phyloP scores from a whole-genome alignment of 176 grass and related monocot species.

The Phyllostachys edulis region DNA sequence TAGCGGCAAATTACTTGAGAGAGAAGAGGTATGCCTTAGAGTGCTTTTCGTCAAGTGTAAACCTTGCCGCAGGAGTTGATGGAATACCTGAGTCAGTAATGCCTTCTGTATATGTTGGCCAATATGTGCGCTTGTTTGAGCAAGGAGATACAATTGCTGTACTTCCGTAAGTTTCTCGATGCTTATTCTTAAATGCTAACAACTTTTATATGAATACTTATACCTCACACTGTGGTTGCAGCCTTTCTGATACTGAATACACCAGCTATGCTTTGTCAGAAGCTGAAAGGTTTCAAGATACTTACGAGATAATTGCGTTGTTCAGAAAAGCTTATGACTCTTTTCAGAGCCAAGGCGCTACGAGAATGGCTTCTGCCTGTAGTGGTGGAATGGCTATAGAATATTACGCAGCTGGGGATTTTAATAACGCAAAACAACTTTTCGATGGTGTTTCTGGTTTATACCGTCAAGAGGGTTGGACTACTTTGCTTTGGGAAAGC shows the following conservation, averaged over 20 bases:
- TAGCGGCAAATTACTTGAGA: slow-evolving; percentile 90
- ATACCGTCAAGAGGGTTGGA: slow-evolving; percentile 88
- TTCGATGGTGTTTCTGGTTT: slow-evolving; percentile 70
- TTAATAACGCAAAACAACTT: slow-evolving; percentile 72
- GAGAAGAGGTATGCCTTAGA: slow-evolving; percentile 91
- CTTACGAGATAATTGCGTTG: slow-evolving; percentile 94
- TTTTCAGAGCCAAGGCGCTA: slow-evolving; percentile 65
- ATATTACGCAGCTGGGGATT: slow-evolving; percentile 75
- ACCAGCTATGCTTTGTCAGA: slow-evolving; percentile 80
- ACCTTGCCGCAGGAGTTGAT: slow-evolving; percentile 47
- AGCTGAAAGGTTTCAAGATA: slow-evolving; percentile 96
- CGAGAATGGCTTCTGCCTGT: slow-evolving; percentile 71
- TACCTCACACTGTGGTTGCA: slow-evolving; percentile 52
- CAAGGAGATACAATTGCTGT: slow-evolving; percentile 79
- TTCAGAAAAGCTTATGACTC: slow-evolving; percentile 98
- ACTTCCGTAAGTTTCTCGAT: slow-evolving; percentile 69
- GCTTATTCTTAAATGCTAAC: neutral
- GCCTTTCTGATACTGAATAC: slow-evolving; percentile 94
- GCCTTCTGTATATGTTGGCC: slow-evolving; percentile 80
- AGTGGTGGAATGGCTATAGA: slow-evolving; percentile 86
- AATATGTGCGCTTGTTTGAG: slow-evolving; percentile 90
- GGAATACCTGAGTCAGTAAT: slow-evolving; percentile 82
- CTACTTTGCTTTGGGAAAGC: slow-evolving; percentile 81
- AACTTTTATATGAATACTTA: slow-evolving; percentile 45
- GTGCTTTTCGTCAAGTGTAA: slow-evolving; percentile 38